A percentile compares a stretch with the other conserved stretches of the same genome.
Evolutionary conservation across 352 stramenopile genomes (phyloP).

Genomic region (Phytophthora cajani): DNA sequence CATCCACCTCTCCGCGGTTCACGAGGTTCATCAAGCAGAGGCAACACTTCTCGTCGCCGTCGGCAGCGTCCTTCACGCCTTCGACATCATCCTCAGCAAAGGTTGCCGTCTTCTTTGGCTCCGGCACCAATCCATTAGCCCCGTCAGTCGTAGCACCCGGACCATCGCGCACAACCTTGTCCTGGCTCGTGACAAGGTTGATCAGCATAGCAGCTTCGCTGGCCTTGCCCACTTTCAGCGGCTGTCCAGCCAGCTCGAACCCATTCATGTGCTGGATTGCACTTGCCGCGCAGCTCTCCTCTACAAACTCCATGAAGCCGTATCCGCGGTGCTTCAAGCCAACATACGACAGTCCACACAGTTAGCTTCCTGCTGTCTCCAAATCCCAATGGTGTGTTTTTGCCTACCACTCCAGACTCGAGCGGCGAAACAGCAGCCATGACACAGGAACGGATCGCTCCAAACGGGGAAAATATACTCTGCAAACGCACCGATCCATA

Average conservation of each 20-base stretch:
- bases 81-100: slow-evolving; percentile 73
- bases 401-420: slow-evolving; percentile 55
- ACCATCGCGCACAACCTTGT: slow-evolving; percentile 63
- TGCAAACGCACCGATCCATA: slow-evolving; percentile 17
- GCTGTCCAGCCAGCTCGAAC: slow-evolving; percentile 77
- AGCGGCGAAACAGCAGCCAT: slow-evolving; percentile 68
- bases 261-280: slow-evolving; percentile 87
- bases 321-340: slow-evolving; percentile 69
- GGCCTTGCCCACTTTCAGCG: slow-evolving; percentile 82
- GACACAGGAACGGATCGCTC: slow-evolving; percentile 65
- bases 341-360: not conserved
- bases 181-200: slow-evolving; percentile 67
- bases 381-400: slow-evolving; percentile 2
- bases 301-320: slow-evolving; percentile 76
- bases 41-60: slow-evolving; percentile 53
- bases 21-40: slow-evolving; percentile 81
- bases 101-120: slow-evolving; percentile 32
- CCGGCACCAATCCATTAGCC: not conserved
- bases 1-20: slow-evolving; percentile 71
- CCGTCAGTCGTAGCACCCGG: slow-evolving; percentile 18
- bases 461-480: slow-evolving; percentile 86
- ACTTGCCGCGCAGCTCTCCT: slow-evolving; percentile 63
- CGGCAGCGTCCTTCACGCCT: slow-evolving; percentile 52
- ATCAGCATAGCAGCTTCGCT: slow-evolving; percentile 70
- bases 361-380: not conserved